Evolutionary conservation across 176 grass and related monocot genomes (phyloP), one percentile per base, ranked within the genome.

Genomic region (Melocanna baccifera): DNA sequence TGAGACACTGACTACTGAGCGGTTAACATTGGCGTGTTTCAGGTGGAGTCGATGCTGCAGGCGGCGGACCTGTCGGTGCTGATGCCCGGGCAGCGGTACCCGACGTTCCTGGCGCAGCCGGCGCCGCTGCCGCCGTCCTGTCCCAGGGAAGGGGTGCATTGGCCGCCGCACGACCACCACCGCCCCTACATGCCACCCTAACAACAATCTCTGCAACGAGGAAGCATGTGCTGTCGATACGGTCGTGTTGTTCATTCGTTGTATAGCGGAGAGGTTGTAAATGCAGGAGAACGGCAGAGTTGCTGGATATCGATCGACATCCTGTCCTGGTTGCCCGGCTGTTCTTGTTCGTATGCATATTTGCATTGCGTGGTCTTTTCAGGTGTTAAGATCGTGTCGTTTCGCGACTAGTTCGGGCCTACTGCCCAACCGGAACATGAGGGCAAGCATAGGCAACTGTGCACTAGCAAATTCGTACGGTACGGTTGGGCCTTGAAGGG

Each of bases 81-180:
- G 75, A 99, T 99, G 96, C 93, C 96, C 32, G 93, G 93, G 48
- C 91, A 99, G 66, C 86, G 85, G 45, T 94, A 89, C 69, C 93
- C 93, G 67, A 99, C 91, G 18, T 99, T 86, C 88, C 88, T 99
- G 64, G 93, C 91, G 58, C 93, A 94, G 81, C 93, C 91, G 20
- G 88, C 91, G 55, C 93, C 90, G 59, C 93, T 96, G 75, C 96
- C 74, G 84, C 74, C 73, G 79, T 41, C 93, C 43, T 98, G 93
- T 32, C 70, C 59, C 5, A 90, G 96, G 68, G 97, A 99, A 88
- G 93, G 96, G n/a, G 82, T 99, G 78, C 91, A 82, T 1, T 96
- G 97, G 97, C 97, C 97, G 42, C 30, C 88, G 10, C 97, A 99
- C 61, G 88, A 92, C 69, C 73, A 87, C 75, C 75, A 58, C 71